These are phyloP conservation scores for Elsinoe arachidis DNA, from an alignment of 2,329 filamentous ascomycete species.

Conservation along the genomic window DNA sequence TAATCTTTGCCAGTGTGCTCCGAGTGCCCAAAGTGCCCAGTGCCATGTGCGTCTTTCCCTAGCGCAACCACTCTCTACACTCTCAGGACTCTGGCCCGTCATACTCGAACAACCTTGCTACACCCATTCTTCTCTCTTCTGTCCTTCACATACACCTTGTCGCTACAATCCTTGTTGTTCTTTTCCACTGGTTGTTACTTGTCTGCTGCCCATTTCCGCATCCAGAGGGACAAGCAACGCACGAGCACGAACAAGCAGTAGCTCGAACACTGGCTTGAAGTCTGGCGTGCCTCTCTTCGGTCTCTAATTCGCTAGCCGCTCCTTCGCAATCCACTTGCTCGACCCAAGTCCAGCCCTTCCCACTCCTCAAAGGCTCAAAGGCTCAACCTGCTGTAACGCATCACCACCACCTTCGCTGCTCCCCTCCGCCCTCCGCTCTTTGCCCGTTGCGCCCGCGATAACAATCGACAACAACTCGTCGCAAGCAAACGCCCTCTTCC, in stretches of 20 bases:
- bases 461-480: constrained; percentile 7
- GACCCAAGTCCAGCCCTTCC: background rate
- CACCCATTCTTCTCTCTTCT: background rate
- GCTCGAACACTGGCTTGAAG: constrained; percentile 6
- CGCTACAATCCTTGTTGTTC: background rate
- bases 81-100: background rate
- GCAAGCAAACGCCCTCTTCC: background rate
- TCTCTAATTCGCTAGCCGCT: constrained; percentile 6
- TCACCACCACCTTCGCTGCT: background rate
- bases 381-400: background rate
- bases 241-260: background rate
- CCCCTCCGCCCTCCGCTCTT: constrained; percentile 5
- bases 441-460: constrained; percentile 12
- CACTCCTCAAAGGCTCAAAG: no score
- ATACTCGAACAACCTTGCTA: background rate
- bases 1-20: background rate
- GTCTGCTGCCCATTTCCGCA: background rate
- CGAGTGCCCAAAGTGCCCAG: background rate
- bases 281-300: background rate
- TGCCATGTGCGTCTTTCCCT: background rate
- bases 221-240: background rate
- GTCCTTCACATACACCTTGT: background rate
- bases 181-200: background rate
- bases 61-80: background rate
- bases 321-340: constrained; percentile 1